phyloP scores from a whole-genome alignment of 169 alveolate genomes.

The Cryptosporidium andersoni region DNA sequence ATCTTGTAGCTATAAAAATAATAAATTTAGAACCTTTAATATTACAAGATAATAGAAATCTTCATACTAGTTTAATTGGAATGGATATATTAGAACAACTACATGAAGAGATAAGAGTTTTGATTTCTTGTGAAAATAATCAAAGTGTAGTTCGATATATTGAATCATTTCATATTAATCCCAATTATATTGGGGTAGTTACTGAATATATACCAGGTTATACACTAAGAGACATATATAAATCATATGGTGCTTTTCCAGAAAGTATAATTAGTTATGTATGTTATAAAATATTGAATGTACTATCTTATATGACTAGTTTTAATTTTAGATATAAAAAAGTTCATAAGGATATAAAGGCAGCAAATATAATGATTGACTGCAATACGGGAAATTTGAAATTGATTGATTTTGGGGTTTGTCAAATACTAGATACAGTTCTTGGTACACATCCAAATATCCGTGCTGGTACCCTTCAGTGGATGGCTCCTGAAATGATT shows the following conservation, averaged over 20 bases:
- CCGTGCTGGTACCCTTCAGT: slow-evolving; percentile 55
- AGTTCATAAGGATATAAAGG: slow-evolving; percentile 53
- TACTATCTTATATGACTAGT: not conserved
- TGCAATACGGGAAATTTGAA: slow-evolving; percentile 33
- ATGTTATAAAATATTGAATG: slow-evolving; percentile 10
- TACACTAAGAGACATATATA: slow-evolving; percentile 51
- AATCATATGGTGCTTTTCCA: slow-evolving; percentile 69
- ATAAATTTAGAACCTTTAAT: slow-evolving; percentile 50
- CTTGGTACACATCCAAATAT: slow-evolving; percentile 40
- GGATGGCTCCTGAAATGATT: slow-evolving; percentile 69
- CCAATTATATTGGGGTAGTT: slow-evolving; percentile 52
- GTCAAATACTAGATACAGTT: slow-evolving; percentile 46
- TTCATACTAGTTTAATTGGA: not conserved
- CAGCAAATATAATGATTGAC: slow-evolving; percentile 61
- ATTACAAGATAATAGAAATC: not conserved
- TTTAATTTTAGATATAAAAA: slow-evolving; percentile 49
- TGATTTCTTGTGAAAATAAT: slow-evolving; percentile 10
- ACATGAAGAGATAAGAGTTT: slow-evolving; percentile 52
- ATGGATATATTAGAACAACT: slow-evolving; percentile 56
- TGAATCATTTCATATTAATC: slow-evolving; percentile 55
- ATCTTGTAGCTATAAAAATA: slow-evolving; percentile 44
- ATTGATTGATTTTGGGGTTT: slow-evolving; percentile 64
- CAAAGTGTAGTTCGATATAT: slow-evolving; percentile 13
- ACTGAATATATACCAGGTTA: slow-evolving; percentile 65
- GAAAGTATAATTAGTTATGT: slow-evolving; percentile 33